Evolutionary conservation across 306 rosid species (phyloP), one percentile per base, ranked within the genome.

Genomic region (Cucurbita moschata): DNA sequence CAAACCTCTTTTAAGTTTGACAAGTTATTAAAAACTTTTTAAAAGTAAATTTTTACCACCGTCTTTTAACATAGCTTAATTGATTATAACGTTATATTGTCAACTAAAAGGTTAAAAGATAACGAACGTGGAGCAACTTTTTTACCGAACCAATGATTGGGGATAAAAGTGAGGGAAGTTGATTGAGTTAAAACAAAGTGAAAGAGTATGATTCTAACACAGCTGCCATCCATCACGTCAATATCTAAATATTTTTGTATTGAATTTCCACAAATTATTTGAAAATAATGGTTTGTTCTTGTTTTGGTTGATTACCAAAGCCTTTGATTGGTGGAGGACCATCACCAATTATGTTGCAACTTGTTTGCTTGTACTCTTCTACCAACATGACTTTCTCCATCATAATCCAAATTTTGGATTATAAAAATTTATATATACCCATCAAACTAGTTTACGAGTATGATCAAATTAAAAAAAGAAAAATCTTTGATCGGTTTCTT

Each of bases 281-380:
- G 16, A 18, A 42, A 11, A 66, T 43, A 16, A 43, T 65, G 16
- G 72, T 3, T 6, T 38, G 1, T 1, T 43, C 19, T 42, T 64
- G 16, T 10, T 64, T 65, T 65, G 10, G 18, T 43, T 18, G 54
- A 43, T 65, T 10, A 43, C 0, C 18, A 18, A 18, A 10, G 39
- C n/a, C 30, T 43, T 21, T 43, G 18, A 66, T 66, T 66, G 40
- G 72, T 66, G 72, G 72, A 66, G 72, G 72, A 67, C 72, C 72
- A 67, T 67, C 40, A 21, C 52, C 72, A 67, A 43, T 21, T 40
- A 67, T 46, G 10, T 5, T 67, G 4, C 72, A 44, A 67, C 55
- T 67, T 67, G 40, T 42, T n/a, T 63, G 38, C 55, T 23, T 23
- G 12, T 23, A 46, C 72, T 12, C 19, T 21, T 66, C 39, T 21